These are phyloP conservation scores for Myxozyma lipomycoides DNA, from an alignment of 805 yeast species.

Conservation along the genomic window DNA sequence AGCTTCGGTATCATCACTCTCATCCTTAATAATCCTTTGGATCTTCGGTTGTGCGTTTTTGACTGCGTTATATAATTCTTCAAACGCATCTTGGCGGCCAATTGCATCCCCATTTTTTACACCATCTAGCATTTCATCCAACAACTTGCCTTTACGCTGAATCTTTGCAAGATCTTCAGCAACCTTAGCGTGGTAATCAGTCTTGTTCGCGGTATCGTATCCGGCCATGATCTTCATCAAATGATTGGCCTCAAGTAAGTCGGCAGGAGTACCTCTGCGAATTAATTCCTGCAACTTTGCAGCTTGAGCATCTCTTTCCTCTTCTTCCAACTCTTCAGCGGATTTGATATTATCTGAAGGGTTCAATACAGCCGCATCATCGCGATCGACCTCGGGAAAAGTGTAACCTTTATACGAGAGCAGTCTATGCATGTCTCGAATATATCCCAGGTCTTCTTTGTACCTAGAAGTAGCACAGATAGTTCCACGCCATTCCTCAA, in stretches of 20 bases:
- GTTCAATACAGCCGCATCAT: conserved; percentile 88
- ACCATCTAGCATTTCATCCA: conserved; percentile 74
- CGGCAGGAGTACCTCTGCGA: conserved; percentile 92
- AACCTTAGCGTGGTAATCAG: conserved; percentile 71
- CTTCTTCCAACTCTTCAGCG: conserved; percentile 84
- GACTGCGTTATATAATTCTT: conserved; percentile 71
- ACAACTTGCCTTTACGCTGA: conserved; percentile 77
- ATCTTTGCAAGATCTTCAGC: conserved; percentile 80
- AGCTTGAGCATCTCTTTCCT: conserved; percentile 86
- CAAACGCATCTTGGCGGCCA: conserved; percentile 63
- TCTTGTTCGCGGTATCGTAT: conserved; percentile 75
- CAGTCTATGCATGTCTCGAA: conserved; percentile 92
- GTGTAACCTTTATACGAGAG: conserved; percentile 78
- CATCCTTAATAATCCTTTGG: conserved; percentile 78
- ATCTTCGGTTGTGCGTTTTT: conserved; percentile 84
- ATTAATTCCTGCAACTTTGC: conserved; percentile 95
- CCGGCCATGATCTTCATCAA: conserved; percentile 99
- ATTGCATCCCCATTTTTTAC: conserved; percentile 37
- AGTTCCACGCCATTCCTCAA: conserved; percentile 97
- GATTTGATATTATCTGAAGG: conserved; percentile 63
- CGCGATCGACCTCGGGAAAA: conserved; percentile 86
- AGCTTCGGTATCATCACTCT: conserved; percentile 59
- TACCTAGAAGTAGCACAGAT: conserved; percentile 84
- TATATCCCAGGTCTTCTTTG: conserved; percentile 85
- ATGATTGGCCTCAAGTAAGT: conserved; percentile 91